These are phyloP conservation scores for Aegilops sharonensis DNA, from an alignment of 176 grass and related monocot genomes.

Conservation along the genomic window DNA sequence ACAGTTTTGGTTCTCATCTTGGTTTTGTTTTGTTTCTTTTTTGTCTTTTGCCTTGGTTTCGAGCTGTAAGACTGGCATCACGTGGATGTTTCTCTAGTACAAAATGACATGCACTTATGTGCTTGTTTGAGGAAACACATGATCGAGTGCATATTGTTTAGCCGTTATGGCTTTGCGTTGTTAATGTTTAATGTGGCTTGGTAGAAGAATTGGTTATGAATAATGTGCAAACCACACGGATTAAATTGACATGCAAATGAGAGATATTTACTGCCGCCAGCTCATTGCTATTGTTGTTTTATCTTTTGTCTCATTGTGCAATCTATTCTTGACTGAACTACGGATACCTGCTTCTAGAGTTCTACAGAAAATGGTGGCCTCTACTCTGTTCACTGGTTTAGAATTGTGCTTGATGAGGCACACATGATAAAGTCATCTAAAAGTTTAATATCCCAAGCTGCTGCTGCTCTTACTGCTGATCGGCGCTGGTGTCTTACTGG, in stretches of 20 bases:
- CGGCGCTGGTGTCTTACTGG: slow-evolving; percentile 97
- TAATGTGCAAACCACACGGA: neutral
- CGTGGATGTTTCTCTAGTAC: neutral
- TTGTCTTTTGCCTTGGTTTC: neutral
- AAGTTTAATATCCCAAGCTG: slow-evolving; percentile 81
- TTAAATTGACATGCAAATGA: neutral
- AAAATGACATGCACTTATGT: neutral
- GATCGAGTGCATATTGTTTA: neutral
- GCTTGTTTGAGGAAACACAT: neutral
- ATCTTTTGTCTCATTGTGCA: slow-evolving; percentile 12
- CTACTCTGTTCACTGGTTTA: slow-evolving; percentile 80
- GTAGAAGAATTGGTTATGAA: slow-evolving; percentile 15
- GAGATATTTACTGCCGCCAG: neutral
- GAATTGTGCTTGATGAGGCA: slow-evolving; percentile 95
- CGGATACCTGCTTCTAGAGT: slow-evolving; percentile 39
- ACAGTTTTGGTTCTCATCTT: neutral
- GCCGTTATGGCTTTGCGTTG: neutral
- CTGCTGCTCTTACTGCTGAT: slow-evolving; percentile 73
- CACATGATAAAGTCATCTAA: slow-evolving; percentile 90
- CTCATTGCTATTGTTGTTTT: neutral
- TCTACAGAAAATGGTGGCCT: slow-evolving; percentile 69
- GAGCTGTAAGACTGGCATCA: neutral
- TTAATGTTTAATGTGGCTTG: neutral
- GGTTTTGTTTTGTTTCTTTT: neutral
- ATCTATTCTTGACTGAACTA: slow-evolving; percentile 27